phyloP scores from a whole-genome alignment of 257 asterid genomes.

The Capsicum baccatum region DNA sequence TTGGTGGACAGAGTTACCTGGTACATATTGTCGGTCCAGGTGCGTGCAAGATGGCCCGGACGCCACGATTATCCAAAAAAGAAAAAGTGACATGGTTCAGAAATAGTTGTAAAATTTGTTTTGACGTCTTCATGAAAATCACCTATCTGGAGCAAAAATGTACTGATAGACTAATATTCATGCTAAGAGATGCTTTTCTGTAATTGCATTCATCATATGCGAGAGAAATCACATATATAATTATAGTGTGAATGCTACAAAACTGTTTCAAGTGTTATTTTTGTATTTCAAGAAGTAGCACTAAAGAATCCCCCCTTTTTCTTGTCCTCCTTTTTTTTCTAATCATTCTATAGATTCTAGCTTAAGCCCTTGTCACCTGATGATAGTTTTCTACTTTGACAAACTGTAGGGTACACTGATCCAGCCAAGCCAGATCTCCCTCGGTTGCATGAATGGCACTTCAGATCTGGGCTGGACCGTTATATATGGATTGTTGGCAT shows the following conservation, averaged over 20 bases:
- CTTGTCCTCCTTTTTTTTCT: constrained; percentile 19
- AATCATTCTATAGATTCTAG: neutral
- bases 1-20: neutral
- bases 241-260: neutral
- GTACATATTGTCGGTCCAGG: neutral
- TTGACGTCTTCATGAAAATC: neutral
- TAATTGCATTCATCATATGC: neutral
- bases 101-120: constrained; percentile 2
- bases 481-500: constrained; percentile 88
- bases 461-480: constrained; percentile 92
- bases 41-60: neutral
- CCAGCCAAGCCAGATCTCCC: constrained; percentile 96
- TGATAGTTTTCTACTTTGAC: constrained; percentile 31
- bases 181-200: constrained; percentile 20
- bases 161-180: neutral
- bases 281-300: too few relatives aligned
- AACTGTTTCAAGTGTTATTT: too few relatives aligned
- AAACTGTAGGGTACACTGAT: constrained; percentile 71
- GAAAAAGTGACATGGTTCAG: neutral
- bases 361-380: constrained; percentile 32
- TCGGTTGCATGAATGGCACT: constrained; percentile 93
- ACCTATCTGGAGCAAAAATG: neutral
- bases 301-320: constrained; percentile 11
- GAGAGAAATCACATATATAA: neutral
- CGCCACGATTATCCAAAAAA: neutral